These are phyloP conservation scores for Codiaeum variegatum DNA, from an alignment of 441 rosid species.

Conservation along the genomic window DNA sequence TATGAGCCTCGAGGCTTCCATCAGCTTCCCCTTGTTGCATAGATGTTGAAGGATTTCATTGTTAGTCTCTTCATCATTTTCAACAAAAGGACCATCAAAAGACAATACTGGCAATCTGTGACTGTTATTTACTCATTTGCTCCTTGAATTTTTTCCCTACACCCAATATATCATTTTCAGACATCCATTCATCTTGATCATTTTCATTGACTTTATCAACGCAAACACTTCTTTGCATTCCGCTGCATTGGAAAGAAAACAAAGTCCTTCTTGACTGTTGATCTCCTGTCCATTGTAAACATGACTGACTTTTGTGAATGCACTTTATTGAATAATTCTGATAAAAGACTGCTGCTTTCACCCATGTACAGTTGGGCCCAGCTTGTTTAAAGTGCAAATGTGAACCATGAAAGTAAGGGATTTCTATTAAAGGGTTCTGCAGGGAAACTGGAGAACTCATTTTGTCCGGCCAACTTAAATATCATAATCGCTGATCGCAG, in stretches of 20 bases:
- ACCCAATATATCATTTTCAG: conserved; percentile 27
- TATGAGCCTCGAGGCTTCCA: conserved; percentile 52
- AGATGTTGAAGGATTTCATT: conserved; percentile 54
- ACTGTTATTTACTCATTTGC: conserved; percentile 26
- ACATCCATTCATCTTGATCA: conserved; percentile 40
- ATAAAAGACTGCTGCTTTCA: conserved; percentile 17
- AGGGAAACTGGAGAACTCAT: conserved; percentile 43
- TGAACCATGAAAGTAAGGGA: conserved; percentile 27
- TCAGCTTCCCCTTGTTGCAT: conserved; percentile 50
- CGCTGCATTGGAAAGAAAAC: conserved; percentile 30
- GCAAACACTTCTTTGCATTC: conserved; percentile 34
- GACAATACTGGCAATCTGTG: conserved; percentile 20
- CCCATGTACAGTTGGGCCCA: conserved; percentile 14
- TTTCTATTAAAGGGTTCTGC: conserved; percentile 32
- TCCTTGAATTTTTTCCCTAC: conserved; percentile 29
- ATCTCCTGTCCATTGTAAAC: conserved; percentile 28
- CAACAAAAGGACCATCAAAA: conserved; percentile 46
- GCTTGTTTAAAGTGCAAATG: conserved; percentile 27
- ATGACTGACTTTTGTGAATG: conserved; percentile 15
- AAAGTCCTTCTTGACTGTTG: conserved; percentile 21
- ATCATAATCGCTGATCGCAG: conserved; percentile 1
- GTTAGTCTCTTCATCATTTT: conserved; percentile 56
- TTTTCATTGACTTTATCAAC: conserved; percentile 36
- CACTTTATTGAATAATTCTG: conserved; percentile 20
- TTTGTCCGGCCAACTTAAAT: conserved; percentile 21